These are phyloP conservation scores for Kodamaea kaohsiungensis DNA, from an alignment of 805 yeast genomes.

Conservation along the genomic window DNA sequence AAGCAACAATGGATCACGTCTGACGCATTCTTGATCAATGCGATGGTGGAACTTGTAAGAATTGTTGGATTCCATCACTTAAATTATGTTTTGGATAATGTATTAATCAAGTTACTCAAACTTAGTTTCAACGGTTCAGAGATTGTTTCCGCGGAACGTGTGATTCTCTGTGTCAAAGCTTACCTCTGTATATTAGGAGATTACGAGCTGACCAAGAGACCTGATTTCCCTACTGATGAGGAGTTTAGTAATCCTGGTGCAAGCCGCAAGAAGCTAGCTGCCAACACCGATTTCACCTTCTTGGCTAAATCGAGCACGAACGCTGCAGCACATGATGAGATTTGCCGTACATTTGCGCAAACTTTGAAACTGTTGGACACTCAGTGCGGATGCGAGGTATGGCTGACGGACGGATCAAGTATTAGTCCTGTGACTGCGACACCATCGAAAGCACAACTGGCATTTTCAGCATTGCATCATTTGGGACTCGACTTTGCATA, in stretches of 20 bases:
- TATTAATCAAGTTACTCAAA: slow-evolving; percentile 68
- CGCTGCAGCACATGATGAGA: slow-evolving; percentile 65
- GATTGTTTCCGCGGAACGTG: slow-evolving; percentile 63
- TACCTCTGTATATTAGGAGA: slow-evolving; percentile 74
- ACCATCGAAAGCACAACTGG: slow-evolving; percentile 18
- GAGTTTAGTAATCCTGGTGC: slow-evolving; percentile 17
- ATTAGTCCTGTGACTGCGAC: slow-evolving; percentile 13
- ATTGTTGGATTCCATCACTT: slow-evolving; percentile 77
- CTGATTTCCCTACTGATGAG: slow-evolving; percentile 71
- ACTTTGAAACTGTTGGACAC: slow-evolving; percentile 62
- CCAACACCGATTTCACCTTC: slow-evolving; percentile 36
- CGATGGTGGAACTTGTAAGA: slow-evolving; percentile 73
- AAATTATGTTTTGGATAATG: slow-evolving; percentile 77
- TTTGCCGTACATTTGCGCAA: slow-evolving; percentile 56
- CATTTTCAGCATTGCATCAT: slow-evolving; percentile 39
- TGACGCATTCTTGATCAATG: slow-evolving; percentile 60
- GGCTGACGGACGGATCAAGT: slow-evolving; percentile 19
- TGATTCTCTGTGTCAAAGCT: slow-evolving; percentile 67
- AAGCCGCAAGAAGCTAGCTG: not conserved
- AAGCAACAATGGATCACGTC: slow-evolving; percentile 78
- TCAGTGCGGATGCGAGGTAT: slow-evolving; percentile 46
- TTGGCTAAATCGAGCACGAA: slow-evolving; percentile 48
- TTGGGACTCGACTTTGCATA: slow-evolving; percentile 40
- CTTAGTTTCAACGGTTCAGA: slow-evolving; percentile 65
- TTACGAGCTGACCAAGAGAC: slow-evolving; percentile 53